Evolutionary conservation across 2,329 filamentous ascomycete genomes (phyloP).

Genomic region (Sarocladium kiliense): DNA sequence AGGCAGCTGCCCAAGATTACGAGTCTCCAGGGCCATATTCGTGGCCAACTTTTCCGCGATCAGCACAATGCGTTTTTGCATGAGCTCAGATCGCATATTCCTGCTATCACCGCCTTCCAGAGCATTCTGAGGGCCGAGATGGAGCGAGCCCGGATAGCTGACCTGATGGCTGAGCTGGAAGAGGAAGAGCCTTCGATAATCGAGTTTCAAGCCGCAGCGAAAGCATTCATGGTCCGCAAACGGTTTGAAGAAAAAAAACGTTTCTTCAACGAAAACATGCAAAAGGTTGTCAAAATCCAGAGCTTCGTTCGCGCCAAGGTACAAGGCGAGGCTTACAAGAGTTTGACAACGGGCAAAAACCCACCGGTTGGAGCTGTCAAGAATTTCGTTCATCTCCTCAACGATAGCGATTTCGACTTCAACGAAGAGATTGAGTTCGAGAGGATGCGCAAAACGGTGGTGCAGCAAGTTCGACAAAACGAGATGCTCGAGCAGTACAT

Average conservation of each 20-base stretch:
- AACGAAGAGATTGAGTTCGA: conserved; percentile 98
- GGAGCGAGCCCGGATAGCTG: conserved; percentile 66
- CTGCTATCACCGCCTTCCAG: conserved; percentile 67
- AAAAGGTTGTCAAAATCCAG: conserved; percentile 97
- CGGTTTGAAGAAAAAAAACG: conserved; percentile 79
- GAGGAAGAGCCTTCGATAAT: conserved; percentile 74
- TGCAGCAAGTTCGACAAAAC: conserved; percentile 95
- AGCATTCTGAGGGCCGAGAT: conserved; percentile 74
- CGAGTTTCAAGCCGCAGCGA: conserved; percentile 68
- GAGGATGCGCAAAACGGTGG: conserved; percentile 87
- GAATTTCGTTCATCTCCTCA: conserved; percentile 95
- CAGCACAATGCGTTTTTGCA: conserved; percentile 59
- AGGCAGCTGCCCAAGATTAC: conserved; percentile 51
- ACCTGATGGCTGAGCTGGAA: conserved; percentile 71
- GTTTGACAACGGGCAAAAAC: conserved; percentile 90
- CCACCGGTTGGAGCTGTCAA: conserved; percentile 95
- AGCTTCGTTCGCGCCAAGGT: conserved; percentile 93
- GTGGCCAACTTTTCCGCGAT: conserved; percentile 61
- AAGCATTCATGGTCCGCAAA: conserved; percentile 67
- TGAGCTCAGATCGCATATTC: conserved; percentile 63
- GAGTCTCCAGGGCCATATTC: conserved; percentile 60
- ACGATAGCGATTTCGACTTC: conserved; percentile 98
- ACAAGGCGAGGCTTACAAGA: conserved; percentile 97
- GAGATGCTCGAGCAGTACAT: conserved; percentile 98
- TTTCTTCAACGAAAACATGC: conserved; percentile 94